phyloP scores from a whole-genome alignment of 1,139 yeast genomes.

The Wickerhamomyces sp. region DNA sequence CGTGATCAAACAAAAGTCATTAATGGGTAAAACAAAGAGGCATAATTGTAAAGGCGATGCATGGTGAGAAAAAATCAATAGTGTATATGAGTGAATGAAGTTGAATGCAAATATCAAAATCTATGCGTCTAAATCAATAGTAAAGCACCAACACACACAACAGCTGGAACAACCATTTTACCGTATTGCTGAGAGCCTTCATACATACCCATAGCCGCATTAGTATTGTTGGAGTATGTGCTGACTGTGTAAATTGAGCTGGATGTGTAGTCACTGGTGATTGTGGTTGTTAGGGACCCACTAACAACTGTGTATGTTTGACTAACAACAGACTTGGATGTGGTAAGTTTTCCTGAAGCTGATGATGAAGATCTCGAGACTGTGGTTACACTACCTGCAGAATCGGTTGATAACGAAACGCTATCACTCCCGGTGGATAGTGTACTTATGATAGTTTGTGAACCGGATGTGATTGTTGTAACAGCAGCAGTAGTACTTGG shows the following conservation, averaged over 20 bases:
- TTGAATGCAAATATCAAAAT: no score
- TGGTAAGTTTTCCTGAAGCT: neutral
- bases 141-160: slow-evolving; percentile 10
- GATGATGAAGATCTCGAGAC: neutral
- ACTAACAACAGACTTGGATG: neutral
- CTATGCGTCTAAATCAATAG: slow-evolving; percentile 3
- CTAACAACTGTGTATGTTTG: slow-evolving; percentile 2
- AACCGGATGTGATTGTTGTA: slow-evolving; percentile 8
- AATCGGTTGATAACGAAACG: neutral
- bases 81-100: no score
- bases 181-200: neutral
- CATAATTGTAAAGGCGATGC: no score
- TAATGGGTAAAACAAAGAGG: no score
- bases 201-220: slow-evolving; percentile 5
- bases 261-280: slow-evolving; percentile 3
- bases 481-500: slow-evolving; percentile 10
- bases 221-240: slow-evolving; percentile 5
- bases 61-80: no score
- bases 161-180: slow-evolving; percentile 5
- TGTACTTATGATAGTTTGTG: slow-evolving; percentile 3
- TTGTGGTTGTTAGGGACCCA: slow-evolving; percentile 4
- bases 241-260: slow-evolving; percentile 1
- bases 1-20: no score
- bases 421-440: slow-evolving; percentile 1
- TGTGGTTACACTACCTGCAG: neutral